Evolutionary conservation across 1,284 basidiomycete species (phyloP).

Genomic region (Athelia sp.): DNA sequence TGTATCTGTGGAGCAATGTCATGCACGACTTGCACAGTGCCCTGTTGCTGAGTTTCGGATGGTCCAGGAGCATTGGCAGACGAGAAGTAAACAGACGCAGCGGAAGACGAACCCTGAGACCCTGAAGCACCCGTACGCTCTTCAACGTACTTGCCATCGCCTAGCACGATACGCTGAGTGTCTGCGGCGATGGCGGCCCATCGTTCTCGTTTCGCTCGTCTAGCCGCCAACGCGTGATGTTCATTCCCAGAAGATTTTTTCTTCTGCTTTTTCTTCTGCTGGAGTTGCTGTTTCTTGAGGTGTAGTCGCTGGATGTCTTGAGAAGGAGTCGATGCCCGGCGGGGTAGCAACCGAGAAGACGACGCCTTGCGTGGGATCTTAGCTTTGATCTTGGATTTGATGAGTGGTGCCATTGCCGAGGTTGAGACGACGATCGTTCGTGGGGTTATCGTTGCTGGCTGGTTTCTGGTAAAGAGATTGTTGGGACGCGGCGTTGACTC

Average conservation of each 20-base stretch:
- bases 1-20: slow-evolving; percentile 33
- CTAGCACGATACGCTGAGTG: slow-evolving; percentile 35
- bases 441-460: too few relatives aligned
- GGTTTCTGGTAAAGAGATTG: too few relatives aligned
- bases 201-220: slow-evolving; percentile 17
- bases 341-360: not conserved
- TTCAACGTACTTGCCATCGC: slow-evolving; percentile 41
- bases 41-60: slow-evolving; percentile 1
- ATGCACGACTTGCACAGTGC: slow-evolving; percentile 20
- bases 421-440: too few relatives aligned
- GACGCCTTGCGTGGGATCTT: not conserved
- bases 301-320: not conserved
- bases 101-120: slow-evolving; percentile 15
- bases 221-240: slow-evolving; percentile 11
- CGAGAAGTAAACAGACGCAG: slow-evolving; percentile 11
- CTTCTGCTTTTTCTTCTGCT: not conserved
- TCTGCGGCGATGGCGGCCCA: slow-evolving; percentile 33
- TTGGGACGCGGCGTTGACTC: too few relatives aligned
- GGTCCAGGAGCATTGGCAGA: slow-evolving; percentile 5
- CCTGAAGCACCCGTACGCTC: slow-evolving; percentile 22
- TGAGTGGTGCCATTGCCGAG: not conserved
- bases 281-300: not conserved
- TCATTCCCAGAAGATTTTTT: not conserved
- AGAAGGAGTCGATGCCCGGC: not conserved
- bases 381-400: not conserved